A percentile compares a stretch with the other conserved stretches of the same genome.
These are phyloP conservation scores for Skeletonema costatum DNA, from an alignment of 108 stramenopile genomes.

Conservation along the genomic window DNA sequence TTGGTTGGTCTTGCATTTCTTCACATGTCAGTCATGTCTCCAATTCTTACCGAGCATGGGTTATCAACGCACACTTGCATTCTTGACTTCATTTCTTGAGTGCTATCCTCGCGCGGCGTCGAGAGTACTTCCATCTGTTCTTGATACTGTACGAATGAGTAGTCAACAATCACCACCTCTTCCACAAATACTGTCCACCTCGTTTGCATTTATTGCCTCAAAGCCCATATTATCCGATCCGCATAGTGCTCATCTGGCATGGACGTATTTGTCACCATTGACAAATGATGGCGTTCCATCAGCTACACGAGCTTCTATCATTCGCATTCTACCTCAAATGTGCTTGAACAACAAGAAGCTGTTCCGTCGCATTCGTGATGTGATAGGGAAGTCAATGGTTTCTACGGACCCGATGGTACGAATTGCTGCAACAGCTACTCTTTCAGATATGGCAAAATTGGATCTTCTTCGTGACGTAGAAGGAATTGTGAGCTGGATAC, in stretches of 20 bases:
- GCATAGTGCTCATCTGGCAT: conserved; percentile 70
- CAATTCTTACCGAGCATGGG: background rate
- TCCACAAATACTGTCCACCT: background rate
- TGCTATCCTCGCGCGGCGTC: conserved; percentile 13
- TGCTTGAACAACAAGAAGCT: conserved; percentile 66
- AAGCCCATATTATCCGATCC: conserved; percentile 56
- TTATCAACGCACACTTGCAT: conserved; percentile 4
- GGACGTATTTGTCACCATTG: conserved; percentile 56
- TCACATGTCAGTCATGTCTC: conserved; percentile 12
- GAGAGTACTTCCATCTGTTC: conserved; percentile 21
- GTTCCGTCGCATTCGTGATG: conserved; percentile 64
- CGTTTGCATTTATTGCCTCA: conserved; percentile 26
- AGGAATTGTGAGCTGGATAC: conserved; percentile 69
- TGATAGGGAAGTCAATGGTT: conserved; percentile 52
- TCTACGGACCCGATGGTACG: conserved; percentile 55
- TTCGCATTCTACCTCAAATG: conserved; percentile 65
- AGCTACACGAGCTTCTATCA: conserved; percentile 47
- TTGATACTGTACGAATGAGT: conserved; percentile 8
- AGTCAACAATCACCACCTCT: background rate
- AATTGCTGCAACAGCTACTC: conserved; percentile 66
- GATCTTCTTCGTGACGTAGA: conserved; percentile 71
- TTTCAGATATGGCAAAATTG: conserved; percentile 66
- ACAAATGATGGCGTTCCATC: conserved; percentile 40
- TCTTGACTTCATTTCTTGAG: conserved; percentile 27
- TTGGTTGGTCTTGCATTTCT: conserved; percentile 38